These are phyloP conservation scores for Monoraphidium neglectum DNA, from an alignment of 139 green algal genomes.

Conservation along the genomic window DNA sequence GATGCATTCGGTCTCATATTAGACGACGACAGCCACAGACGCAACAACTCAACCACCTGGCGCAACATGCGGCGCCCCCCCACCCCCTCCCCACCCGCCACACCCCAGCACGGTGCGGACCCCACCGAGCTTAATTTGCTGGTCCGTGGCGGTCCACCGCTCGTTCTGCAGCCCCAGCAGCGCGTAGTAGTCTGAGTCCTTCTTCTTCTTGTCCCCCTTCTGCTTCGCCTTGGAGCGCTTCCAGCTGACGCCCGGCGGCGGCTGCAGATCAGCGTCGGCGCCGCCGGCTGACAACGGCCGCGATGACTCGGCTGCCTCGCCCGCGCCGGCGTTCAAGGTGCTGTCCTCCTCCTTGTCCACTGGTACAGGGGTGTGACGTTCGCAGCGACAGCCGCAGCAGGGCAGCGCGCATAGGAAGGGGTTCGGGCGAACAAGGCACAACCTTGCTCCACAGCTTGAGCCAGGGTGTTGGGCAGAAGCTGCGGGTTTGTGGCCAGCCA, in stretches of 20 bases:
- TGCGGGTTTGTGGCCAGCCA: no score
- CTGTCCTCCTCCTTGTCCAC: neutral
- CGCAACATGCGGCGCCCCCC: no score
- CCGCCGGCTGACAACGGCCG: neutral
- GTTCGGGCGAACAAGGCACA: no score
- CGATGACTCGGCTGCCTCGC: neutral
- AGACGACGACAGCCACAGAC: no score
- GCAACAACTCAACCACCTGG: no score
- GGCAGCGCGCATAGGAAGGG: no score
- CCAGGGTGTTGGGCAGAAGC: no score
- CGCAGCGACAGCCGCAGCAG: no score
- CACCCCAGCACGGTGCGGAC: neutral
- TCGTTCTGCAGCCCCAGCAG: constrained; percentile 84
- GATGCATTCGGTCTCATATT: no score
- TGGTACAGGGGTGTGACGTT: no score
- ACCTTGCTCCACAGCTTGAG: no score
- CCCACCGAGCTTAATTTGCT: constrained; percentile 76
- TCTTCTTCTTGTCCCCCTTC: constrained; percentile 51
- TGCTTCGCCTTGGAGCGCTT: constrained; percentile 28
- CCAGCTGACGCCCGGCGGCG: constrained; percentile 25
- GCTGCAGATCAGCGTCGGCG: constrained; percentile 30
- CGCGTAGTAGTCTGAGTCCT: constrained; percentile 77
- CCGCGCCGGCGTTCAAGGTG: neutral
- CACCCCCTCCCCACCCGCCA: no score
- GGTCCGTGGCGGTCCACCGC: constrained; percentile 83